Evolutionary conservation across 75 land plant genomes (phyloP).

Genomic region (Sequoiadendron giganteum): DNA sequence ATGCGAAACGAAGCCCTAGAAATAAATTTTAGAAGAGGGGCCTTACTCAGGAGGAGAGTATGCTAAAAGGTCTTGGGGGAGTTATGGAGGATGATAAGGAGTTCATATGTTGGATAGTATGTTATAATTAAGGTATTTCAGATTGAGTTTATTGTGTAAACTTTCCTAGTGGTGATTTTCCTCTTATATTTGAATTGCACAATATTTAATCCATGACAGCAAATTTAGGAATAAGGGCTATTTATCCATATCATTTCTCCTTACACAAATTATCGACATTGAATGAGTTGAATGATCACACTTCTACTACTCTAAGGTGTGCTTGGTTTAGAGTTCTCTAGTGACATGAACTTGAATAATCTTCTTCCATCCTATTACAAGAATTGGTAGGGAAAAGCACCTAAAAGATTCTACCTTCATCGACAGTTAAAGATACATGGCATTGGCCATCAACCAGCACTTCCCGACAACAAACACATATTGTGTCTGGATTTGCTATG

Average conservation of each 20-base stretch:
- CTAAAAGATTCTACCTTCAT: not conserved
- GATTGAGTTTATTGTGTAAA: not conserved
- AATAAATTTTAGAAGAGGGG: not conserved
- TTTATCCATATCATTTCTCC: not conserved
- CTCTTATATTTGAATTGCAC: not conserved
- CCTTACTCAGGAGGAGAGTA: not conserved
- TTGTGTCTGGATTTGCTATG: not conserved
- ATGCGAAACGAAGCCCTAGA: not conserved
- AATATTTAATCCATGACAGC: not conserved
- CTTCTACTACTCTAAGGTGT: not conserved
- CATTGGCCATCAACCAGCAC: not conserved
- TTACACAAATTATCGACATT: not conserved
- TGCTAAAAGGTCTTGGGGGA: not conserved
- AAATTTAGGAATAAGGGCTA: not conserved
- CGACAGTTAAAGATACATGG: not conserved
- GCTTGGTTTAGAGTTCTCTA: not conserved
- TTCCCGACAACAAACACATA: not conserved
- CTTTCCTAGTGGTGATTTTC: not conserved
- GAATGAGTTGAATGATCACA: not conserved
- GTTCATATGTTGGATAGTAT: not conserved
- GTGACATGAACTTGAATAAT: not conserved
- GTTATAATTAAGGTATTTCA: not conserved
- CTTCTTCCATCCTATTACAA: not conserved
- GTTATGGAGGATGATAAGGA: not conserved
- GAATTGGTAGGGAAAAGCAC: not conserved